phyloP scores from a whole-genome alignment of 2,329 filamentous ascomycete genomes.

The Exophiala lecanii-corni region DNA sequence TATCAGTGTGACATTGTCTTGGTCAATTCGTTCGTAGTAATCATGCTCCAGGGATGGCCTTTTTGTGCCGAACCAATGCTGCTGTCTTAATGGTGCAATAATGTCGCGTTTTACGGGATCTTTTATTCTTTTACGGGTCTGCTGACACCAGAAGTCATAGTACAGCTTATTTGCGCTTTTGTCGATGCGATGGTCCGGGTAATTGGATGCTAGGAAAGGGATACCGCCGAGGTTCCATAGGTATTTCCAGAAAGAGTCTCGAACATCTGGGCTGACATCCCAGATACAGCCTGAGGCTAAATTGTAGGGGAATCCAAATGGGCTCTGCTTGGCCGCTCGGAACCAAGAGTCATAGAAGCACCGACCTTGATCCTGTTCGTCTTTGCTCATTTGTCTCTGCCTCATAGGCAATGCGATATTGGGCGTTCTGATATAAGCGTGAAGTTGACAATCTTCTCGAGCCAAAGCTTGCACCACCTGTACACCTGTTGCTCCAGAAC shows the following conservation, averaged over 20 bases:
- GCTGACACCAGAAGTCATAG: constrained; percentile 54
- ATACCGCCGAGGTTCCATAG: constrained; percentile 52
- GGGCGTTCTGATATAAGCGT: constrained; percentile 57
- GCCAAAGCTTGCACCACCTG: constrained; percentile 60
- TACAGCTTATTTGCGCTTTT: constrained; percentile 46
- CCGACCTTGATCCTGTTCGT: constrained; percentile 48
- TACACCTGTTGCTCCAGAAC: constrained; percentile 60
- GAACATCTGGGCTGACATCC: constrained; percentile 10
- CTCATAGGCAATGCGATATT: constrained; percentile 61
- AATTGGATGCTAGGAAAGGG: constrained; percentile 44
- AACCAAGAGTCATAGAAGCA: constrained; percentile 51
- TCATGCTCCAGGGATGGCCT: constrained; percentile 44
- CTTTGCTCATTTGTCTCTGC: constrained; percentile 42
- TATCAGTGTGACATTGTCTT: constrained; percentile 39
- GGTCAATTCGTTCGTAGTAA: constrained; percentile 49
- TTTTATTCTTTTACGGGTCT: constrained; percentile 46
- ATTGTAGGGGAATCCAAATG: constrained; percentile 55
- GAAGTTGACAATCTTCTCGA: constrained; percentile 47
- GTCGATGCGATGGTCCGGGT: constrained; percentile 47
- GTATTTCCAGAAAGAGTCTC: constrained; percentile 45
- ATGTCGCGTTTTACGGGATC: constrained; percentile 49
- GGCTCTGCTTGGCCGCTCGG: constrained; percentile 48
- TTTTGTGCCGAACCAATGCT: constrained; percentile 53
- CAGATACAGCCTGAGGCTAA: constrained; percentile 41
- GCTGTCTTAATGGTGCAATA: constrained; percentile 49